These are phyloP conservation scores for Cyclotella cryptica DNA, from an alignment of 108 stramenopile genomes.

Conservation along the genomic window DNA sequence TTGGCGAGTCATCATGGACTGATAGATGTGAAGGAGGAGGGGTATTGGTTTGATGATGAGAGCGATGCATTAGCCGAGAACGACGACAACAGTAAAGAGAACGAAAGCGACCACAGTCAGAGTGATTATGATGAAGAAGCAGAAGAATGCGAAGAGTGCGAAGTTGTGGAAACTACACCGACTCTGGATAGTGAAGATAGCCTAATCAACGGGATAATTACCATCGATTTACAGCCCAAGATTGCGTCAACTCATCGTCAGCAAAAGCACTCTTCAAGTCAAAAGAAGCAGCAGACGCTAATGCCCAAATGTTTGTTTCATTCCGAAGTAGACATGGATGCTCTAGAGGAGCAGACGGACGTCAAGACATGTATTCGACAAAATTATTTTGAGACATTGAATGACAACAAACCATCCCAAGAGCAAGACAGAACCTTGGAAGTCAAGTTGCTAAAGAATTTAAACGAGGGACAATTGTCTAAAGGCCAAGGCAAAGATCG, in stretches of 20 bases:
- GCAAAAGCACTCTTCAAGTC: no score
- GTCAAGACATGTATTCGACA: no score
- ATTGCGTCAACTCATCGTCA: not conserved
- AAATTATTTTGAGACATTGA: no score
- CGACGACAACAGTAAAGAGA: not conserved
- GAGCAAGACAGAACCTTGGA: no score
- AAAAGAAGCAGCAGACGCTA: no score
- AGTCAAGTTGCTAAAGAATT: no score
- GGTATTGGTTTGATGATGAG: constrained; percentile 15
- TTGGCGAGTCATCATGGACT: constrained; percentile 17
- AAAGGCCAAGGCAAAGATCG: no score
- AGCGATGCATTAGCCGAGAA: not conserved
- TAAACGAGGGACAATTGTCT: no score
- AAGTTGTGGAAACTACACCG: not conserved
- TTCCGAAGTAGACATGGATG: no score
- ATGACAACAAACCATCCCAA: no score
- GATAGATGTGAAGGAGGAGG: constrained; percentile 8
- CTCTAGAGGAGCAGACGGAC: no score
- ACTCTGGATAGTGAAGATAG: constrained; percentile 4
- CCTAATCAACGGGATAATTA: constrained; percentile 7
- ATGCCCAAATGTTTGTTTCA: no score
- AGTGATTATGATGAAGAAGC: not conserved
- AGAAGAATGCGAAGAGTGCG: not conserved
- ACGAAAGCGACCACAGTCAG: not conserved
- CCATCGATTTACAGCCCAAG: constrained; percentile 15